Evolutionary conservation across 2,329 filamentous ascomycete genomes (phyloP).

Genomic region (Sclerotinia borealis): DNA sequence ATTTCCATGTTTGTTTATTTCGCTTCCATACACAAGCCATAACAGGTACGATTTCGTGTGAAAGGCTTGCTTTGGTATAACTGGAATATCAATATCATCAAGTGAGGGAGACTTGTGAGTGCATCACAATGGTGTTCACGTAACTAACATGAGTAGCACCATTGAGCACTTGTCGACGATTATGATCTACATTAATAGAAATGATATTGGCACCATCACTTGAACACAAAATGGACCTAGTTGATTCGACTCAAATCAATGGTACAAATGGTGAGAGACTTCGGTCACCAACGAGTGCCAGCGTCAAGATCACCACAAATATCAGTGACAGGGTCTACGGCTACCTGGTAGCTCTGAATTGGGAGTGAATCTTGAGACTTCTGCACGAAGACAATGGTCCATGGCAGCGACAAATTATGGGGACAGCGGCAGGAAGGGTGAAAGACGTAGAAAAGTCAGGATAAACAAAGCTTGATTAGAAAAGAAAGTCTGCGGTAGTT

Average conservation of each 20-base stretch:
- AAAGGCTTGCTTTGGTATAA: not conserved
- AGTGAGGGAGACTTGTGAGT: not conserved
- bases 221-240: too few relatives aligned
- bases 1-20: not conserved
- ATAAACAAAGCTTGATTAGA: not conserved
- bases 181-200: not conserved
- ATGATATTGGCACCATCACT: too few relatives aligned
- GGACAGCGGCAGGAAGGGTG: not conserved
- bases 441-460: not conserved
- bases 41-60: not conserved
- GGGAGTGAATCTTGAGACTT: not conserved
- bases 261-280: not conserved
- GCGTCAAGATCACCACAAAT: not conserved
- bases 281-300: not conserved
- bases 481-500: not conserved
- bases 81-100: not conserved
- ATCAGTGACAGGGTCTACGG: not conserved
- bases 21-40: not conserved
- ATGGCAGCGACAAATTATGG: not conserved
- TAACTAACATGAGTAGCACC: not conserved
- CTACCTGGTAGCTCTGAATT: not conserved
- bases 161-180: not conserved
- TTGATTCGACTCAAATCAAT: not conserved
- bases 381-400: not conserved
- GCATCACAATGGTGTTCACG: not conserved